Conservation (phyloP, 2,329 filamentous ascomycete species). For the Paracorniculantispora psalliotae region DNA sequence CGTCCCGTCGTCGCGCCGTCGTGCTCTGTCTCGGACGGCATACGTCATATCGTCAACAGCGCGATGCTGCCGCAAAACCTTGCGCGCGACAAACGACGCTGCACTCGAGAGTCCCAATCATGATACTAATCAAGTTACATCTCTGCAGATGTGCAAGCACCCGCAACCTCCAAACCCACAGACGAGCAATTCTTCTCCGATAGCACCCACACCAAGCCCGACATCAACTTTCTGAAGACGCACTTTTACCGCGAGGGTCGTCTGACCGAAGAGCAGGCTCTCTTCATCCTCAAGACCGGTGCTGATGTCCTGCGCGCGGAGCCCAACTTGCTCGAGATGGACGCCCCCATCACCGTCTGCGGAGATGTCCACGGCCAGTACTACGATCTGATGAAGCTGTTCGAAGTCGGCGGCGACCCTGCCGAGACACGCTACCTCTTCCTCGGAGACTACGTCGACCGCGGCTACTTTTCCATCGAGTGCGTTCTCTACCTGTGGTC, state of each 20-base stretch:
- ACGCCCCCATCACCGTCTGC: constrained; percentile 96
- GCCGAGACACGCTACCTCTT: constrained; percentile 96
- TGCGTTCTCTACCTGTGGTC: constrained; percentile 97
- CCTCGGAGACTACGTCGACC: constrained; percentile 94
- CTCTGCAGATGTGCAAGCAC: constrained; percentile 87
- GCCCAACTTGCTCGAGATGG: constrained; percentile 97
- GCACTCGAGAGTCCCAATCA: not conserved
- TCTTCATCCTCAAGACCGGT: constrained; percentile 89
- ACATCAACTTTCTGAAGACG: constrained; percentile 92
- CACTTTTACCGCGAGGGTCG: constrained; percentile 98
- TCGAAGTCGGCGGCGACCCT: constrained; percentile 95
- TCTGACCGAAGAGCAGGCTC: constrained; percentile 91
- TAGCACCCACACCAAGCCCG: constrained; percentile 78
- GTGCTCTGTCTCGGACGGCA: not conserved
- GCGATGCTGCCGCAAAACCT: not conserved
- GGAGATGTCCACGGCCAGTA: constrained; percentile 98
- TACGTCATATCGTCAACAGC: not conserved
- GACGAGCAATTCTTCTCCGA: constrained; percentile 94
- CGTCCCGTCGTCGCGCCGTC: constrained; percentile 17
- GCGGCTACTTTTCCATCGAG: constrained; percentile 98
- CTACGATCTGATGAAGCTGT: constrained; percentile 99
- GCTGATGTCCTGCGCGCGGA: constrained; percentile 83
- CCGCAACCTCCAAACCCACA: constrained; percentile 85
- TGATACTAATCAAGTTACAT: not conserved
- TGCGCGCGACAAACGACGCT: not conserved